Evolutionary conservation across 1,284 basidiomycete genomes (phyloP), one percentile per base, ranked within the genome.

Genomic region (Porodaedalea pini): DNA sequence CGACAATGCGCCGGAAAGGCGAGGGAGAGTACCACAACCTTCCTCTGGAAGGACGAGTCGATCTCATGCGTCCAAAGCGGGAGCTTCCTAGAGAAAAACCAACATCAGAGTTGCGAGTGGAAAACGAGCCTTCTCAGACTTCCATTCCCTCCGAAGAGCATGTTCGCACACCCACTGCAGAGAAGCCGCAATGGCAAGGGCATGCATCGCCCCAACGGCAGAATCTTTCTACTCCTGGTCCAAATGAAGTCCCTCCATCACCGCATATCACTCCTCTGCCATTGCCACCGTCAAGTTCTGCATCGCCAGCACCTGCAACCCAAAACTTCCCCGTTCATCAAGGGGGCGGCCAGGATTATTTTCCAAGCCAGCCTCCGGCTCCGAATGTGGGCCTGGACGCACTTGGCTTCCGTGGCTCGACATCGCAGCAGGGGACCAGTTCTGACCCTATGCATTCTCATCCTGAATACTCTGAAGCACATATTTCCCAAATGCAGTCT

Each of bases 31-130:
- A 94, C 67, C 77, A 75, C 39, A 87, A 82, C 53, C 67, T 95
- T 69, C 94, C 94, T 4, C 75, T 96, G 23, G 89, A 92, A 51
- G 94, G 94, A 1, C 81, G 93, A 45, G 77, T 92, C 54, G 91
- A 94, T 68, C 74, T 97, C 62, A 88, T 96, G 77, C 79, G 84
- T 32, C 89, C 83, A 1, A 75, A 72, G 62, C 76, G 71, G 54
- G 69, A 74, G 66, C 71, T 66, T 69, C 4, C 67, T 66, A 52
- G 70, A 60, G 65, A 39, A 32, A 10, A 27, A 2, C 4, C 40
- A 2, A 31, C 31, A 27, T 17, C 32, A 34, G 11, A 29, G 11
- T 15, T 21, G 51, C 53, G 67, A 64, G 50, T 56, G 41, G 54
- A 47, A 37, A 62, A 57, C 5, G 62, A 65, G n/a, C 60, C 58